Base-by-base conservation (phyloP, 2,329 filamentous ascomycete species). In the Epichloe scottii region DNA sequence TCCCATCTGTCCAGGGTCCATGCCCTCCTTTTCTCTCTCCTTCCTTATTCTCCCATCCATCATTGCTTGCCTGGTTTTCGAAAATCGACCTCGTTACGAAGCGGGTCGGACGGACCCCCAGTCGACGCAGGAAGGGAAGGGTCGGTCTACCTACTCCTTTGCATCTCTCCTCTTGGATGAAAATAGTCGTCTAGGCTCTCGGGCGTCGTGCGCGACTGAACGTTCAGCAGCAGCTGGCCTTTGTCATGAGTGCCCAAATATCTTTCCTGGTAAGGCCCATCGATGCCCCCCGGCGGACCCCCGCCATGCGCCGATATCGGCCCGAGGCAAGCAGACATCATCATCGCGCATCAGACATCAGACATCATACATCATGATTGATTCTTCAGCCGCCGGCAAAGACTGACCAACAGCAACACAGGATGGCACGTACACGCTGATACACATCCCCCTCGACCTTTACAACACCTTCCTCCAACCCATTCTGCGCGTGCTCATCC, bases 351-450 rank as follows among this genome's bases (percentile, higher is more conserved):
- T 21, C 21, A 21, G 21, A 21, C 26, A 3, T 26, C 26, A 26
- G 7, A 26, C 26, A 8, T 30, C 8, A 30, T 8, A 30, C 26
- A 10, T 21, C 21, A 21, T 21, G 21, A 21, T 21, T 21, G 21
- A 21, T 4, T 4, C 21, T 21, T 21, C 3, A 21, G 21, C 21
- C 26, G 26, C 26, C 26, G 8, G 26, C 26, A 30, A 1, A 30
- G 26, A 30, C 26, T 30, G 26, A 34, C 38, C 8, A 44, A 49
- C 15, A 26, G 3, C 19, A 14, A 19, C 11, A 48, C 15, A 97
- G 93, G 85, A 95, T 62, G 89, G 89, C 58, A 84, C 83, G 56
- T 81, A 95, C 60, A 89, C 84, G 61, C 76, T 98, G 54, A 89
- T 97, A 62, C 90, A 96, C 66, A 90, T 97, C 53, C 90, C 91